Base-by-base conservation (phyloP, 768 basidiomycete species). In the Chalciporus piperatus region DNA sequence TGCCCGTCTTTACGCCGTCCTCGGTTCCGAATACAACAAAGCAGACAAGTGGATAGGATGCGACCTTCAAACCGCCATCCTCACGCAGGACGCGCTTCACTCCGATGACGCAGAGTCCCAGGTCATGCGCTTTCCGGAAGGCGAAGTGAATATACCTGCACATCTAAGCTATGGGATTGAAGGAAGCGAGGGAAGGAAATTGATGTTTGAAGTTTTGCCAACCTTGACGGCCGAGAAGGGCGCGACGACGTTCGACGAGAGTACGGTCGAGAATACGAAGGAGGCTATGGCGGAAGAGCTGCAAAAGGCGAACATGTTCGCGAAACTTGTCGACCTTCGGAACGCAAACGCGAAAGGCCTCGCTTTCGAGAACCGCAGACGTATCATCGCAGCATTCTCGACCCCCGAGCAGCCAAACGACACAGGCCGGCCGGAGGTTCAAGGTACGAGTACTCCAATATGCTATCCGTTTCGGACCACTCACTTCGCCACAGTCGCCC, bases 321-420 rank as follows among this genome's bases (percentile, higher is more conserved):
- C 87, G 39, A 77, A 79, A 58, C 70, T 92, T 27, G 70, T 93
- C 19, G 93, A 97, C 71, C 70, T 98, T 60, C 75, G 86, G 56
- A 98, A 98, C 63, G 88, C 96, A 16, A 90, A 88, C 59, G 89
- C 92, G 25, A 75, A 71, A 27, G 92, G 92, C n/a, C 84, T 98
- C 55, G 82, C 89, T 45, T 90, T 79, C 61, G 91, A 93, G 71
- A 98, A 97, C 67, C 76, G 89, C 52, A 75, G 82, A 63, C 77
- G 92, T 55, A 87, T 94, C 54, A 76, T 97, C 25, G 71, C 72
- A 13, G 83, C 80, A 25, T 98, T 98, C 71, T 96, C 94, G 1
- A 74, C 77, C 7, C 76, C 79, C 0, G 76, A 76, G 45, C 85
- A 81, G 56, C 78, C 78, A 20, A 82, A 78, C 52, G 89, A 95